A percentile compares a stretch with the other conserved stretches of the same genome.
Conservation (phyloP, 1,284 basidiomycete species). For the Puccinia polysora region DNA sequence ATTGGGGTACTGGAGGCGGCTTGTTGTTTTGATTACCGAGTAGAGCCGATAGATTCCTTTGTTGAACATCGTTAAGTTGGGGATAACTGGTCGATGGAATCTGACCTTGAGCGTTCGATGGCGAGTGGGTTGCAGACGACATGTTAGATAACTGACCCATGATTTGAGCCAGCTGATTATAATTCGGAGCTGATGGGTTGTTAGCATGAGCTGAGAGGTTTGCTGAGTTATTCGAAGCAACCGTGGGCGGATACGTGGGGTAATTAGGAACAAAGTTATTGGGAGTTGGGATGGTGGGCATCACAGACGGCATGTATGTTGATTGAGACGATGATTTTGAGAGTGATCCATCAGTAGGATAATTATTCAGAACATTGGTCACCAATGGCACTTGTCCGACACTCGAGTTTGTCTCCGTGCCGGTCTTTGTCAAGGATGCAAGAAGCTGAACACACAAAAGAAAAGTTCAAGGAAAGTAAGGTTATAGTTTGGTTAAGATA, state of each 20-base stretch:
- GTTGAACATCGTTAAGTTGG: background rate
- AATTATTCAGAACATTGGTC: background rate
- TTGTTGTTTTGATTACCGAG: background rate
- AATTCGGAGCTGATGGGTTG: background rate
- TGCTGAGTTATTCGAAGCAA: background rate
- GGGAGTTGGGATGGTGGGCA: background rate
- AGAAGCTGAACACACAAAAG: constrained; percentile 58
- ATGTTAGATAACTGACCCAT: constrained; percentile 13
- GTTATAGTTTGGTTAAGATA: constrained; percentile 2
- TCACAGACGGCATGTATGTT: background rate
- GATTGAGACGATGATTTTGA: background rate
- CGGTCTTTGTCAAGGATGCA: constrained; percentile 69
- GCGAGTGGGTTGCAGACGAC: background rate
- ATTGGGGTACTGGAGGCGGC: background rate
- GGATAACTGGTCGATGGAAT: background rate
- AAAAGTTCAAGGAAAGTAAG: constrained; percentile 36
- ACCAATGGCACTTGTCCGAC: constrained; percentile 16
- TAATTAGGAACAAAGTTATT: constrained; percentile 26
- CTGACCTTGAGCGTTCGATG: background rate
- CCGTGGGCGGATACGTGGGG: background rate
- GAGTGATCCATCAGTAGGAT: background rate
- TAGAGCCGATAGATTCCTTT: background rate
- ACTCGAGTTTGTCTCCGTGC: constrained; percentile 46
- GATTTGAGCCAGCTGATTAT: constrained; percentile 2
- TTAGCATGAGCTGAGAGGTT: background rate